Percentiles rank a stretch among this genome's conserved stretches.
These are phyloP conservation scores for Cyberlindnera subsufficiens DNA, from an alignment of 805 yeast species.

Conservation along the genomic window DNA sequence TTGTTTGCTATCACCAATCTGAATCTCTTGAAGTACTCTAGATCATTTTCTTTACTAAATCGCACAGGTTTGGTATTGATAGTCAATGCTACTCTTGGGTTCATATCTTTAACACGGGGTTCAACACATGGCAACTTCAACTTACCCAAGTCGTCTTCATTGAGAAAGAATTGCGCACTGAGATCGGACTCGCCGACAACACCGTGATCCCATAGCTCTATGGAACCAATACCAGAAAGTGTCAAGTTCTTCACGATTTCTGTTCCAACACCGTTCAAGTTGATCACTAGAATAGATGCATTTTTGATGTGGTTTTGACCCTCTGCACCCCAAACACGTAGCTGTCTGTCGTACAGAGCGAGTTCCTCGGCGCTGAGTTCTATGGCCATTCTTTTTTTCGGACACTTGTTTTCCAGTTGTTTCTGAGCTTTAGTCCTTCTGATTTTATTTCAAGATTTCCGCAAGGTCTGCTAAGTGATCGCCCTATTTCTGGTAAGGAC, in stretches of 20 bases:
- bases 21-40: conserved; percentile 44
- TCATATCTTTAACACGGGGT: conserved; percentile 60
- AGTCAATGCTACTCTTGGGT: conserved; percentile 65
- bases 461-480: no score
- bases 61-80: conserved; percentile 29
- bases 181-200: conserved; percentile 55
- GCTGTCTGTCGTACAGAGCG: conserved; percentile 91
- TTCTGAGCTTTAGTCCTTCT: no score
- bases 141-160: conserved; percentile 48
- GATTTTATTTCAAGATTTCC: no score
- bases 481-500: no score
- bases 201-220: conserved; percentile 63
- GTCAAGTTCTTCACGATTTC: conserved; percentile 82
- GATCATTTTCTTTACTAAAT: conserved; percentile 17
- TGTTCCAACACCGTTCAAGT: conserved; percentile 70
- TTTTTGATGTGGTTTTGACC: conserved; percentile 76
- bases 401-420: no score
- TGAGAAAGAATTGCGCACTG: conserved; percentile 69
- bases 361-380: conserved; percentile 59
- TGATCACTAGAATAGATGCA: conserved; percentile 64
- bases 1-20: conserved; percentile 78
- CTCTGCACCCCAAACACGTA: conserved; percentile 92
- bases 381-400: no score
- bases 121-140: conserved; percentile 49
- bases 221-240: conserved; percentile 79